A percentile compares a stretch with the other conserved stretches of the same genome.
Evolutionary conservation across 139 green algal species (phyloP).

Genomic region (Mesostigma viride): DNA sequence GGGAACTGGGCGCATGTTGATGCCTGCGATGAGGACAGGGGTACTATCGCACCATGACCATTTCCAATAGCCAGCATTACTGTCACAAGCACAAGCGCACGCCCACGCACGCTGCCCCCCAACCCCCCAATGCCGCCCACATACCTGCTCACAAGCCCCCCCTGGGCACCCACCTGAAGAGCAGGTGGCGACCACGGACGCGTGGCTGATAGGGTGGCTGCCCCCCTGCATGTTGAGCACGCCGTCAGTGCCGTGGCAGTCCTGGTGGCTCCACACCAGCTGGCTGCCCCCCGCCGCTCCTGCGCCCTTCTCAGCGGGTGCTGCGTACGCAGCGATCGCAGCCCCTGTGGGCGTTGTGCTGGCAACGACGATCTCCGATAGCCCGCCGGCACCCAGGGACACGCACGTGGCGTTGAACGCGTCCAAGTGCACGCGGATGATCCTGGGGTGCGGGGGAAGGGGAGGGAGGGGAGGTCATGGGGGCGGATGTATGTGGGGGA

Average conservation of each 20-base stretch:
- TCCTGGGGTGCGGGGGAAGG: too few species aligned
- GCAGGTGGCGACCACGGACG: conserved; percentile 17
- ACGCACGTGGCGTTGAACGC: too few species aligned
- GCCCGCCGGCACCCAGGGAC: too few species aligned
- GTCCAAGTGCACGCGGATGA: too few species aligned
- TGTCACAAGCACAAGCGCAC: not conserved
- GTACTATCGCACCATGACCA: not conserved
- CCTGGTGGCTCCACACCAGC: conserved; percentile 24
- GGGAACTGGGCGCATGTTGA: not conserved
- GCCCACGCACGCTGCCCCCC: too few species aligned
- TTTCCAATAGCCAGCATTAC: not conserved
- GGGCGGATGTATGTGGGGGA: too few species aligned
- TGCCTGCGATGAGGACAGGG: not conserved
- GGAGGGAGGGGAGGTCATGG: too few species aligned
- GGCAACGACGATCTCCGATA: not conserved
- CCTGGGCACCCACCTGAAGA: conserved; percentile 19
- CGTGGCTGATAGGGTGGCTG: conserved; percentile 7
- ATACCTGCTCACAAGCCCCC: not conserved
- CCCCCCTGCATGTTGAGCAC: conserved; percentile 13
- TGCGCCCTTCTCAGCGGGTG: not conserved
- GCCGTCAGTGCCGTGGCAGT: conserved; percentile 7
- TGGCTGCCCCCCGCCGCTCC: conserved; percentile 10
- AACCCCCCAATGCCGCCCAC: not conserved
- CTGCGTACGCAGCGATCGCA: not conserved
- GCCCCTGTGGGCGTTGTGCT: not conserved